These are phyloP conservation scores for Starmerella apis DNA, from an alignment of 805 yeast genomes.

Conservation along the genomic window DNA sequence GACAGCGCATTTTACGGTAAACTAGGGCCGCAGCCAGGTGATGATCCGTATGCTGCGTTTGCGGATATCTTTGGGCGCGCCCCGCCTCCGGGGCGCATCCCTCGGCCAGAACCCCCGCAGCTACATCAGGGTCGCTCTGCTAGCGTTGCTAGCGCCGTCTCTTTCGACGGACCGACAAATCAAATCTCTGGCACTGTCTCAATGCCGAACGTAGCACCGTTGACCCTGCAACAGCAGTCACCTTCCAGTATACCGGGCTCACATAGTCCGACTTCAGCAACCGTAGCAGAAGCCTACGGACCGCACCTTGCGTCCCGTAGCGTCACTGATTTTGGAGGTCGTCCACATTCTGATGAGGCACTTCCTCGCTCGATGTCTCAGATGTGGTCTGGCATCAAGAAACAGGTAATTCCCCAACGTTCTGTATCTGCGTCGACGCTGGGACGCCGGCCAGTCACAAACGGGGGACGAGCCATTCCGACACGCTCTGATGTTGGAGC, in stretches of 20 bases:
- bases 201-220: slow-evolving; percentile 12
- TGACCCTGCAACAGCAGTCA: slow-evolving; percentile 3
- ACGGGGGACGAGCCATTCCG: slow-evolving; percentile 28
- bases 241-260: neutral
- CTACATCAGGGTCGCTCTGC: slow-evolving; percentile 9
- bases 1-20: slow-evolving; percentile 9
- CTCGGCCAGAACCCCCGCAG: slow-evolving; percentile 5
- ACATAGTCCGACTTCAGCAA: neutral
- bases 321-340: slow-evolving; percentile 3
- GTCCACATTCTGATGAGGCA: slow-evolving; percentile 11
- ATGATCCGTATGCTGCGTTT: slow-evolving; percentile 27
- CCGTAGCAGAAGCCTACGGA: slow-evolving; percentile 4
- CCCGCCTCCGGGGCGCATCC: slow-evolving; percentile 31
- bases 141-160: slow-evolving; percentile 9
- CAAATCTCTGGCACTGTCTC: slow-evolving; percentile 2
- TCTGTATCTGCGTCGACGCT: slow-evolving; percentile 21
- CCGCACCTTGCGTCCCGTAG: slow-evolving; percentile 2
- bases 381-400: slow-evolving; percentile 23
- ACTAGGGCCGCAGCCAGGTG: slow-evolving; percentile 4
- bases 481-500: slow-evolving; percentile 22
- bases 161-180: neutral
- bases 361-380: slow-evolving; percentile 21
- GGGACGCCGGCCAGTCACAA: slow-evolving; percentile 18
- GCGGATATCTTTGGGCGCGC: slow-evolving; percentile 31
- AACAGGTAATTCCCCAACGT: slow-evolving; percentile 24